A percentile compares a stretch with the other conserved stretches of the same genome.
Conservation (phyloP, 1,139 yeast genomes). For the Yamadazyma buinensis region DNA sequence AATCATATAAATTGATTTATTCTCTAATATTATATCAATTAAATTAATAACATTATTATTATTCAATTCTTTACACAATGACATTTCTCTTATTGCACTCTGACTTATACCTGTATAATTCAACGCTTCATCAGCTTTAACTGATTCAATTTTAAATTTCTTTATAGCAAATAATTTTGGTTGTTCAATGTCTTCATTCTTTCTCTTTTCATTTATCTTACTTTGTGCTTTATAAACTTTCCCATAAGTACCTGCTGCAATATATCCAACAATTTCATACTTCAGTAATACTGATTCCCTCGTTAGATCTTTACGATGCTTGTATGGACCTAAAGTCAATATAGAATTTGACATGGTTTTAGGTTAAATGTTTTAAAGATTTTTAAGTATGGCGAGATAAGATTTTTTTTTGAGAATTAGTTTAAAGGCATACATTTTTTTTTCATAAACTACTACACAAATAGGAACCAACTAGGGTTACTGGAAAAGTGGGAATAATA, state of each 20-base stretch:
- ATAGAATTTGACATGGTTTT: constrained; percentile 39
- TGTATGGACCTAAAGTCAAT: constrained; percentile 69
- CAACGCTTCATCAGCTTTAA: constrained; percentile 55
- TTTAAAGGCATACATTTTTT: too few relatives aligned
- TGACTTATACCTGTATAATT: constrained; percentile 96
- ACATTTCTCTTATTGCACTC: constrained; percentile 95
- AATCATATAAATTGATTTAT: constrained; percentile 89
- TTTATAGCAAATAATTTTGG: constrained; percentile 71
- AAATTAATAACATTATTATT: constrained; percentile 78
- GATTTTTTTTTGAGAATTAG: too few relatives aligned
- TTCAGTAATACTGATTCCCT: constrained; percentile 73
- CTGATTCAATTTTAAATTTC: constrained; percentile 89
- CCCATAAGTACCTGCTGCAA: constrained; percentile 98
- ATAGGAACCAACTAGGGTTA: too few relatives aligned
- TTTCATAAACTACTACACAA: too few relatives aligned
- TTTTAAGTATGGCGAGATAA: too few relatives aligned
- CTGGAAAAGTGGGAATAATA: too few relatives aligned
- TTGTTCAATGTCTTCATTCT: constrained; percentile 11
- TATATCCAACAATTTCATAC: constrained; percentile 88
- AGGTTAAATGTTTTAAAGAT: too few relatives aligned
- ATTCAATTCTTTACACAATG: constrained; percentile 81
- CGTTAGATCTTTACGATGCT: constrained; percentile 65
- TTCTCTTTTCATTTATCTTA: constrained; percentile 34
- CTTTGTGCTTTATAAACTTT: constrained; percentile 81
- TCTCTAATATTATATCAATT: constrained; percentile 83